Conservation (phyloP, 768 basidiomycete genomes). For the Suillus americanus region DNA sequence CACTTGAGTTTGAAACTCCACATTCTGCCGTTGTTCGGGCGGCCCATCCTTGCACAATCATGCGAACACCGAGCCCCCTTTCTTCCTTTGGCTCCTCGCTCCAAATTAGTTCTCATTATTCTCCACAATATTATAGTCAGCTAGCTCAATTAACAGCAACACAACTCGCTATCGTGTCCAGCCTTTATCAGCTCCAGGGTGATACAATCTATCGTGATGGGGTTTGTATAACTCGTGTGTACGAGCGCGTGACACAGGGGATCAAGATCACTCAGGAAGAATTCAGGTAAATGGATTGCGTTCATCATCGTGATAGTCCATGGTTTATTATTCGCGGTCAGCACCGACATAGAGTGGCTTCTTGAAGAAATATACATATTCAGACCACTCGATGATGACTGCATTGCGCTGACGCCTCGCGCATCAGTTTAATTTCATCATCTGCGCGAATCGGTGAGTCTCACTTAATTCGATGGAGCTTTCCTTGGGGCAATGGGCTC, state of each 20-base stretch:
- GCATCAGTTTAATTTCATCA: not conserved
- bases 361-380: slow-evolving; percentile 30
- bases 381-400: slow-evolving; percentile 28
- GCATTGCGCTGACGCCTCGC: slow-evolving; percentile 28
- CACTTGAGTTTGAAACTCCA: not conserved
- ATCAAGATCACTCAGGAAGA: slow-evolving; percentile 14
- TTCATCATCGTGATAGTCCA: not conserved
- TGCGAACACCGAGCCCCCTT: not conserved
- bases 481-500: not conserved
- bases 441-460: not conserved
- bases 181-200: slow-evolving; percentile 18
- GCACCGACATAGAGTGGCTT: slow-evolving; percentile 20
- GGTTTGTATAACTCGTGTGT: slow-evolving; percentile 12
- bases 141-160: slow-evolving; percentile 23
- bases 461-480: too few relatives aligned
- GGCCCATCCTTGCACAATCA: not conserved
- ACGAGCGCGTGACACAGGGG: not conserved
- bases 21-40: not conserved
- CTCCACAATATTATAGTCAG: slow-evolving; percentile 5
- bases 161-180: slow-evolving; percentile 17
- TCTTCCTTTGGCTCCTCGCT: not conserved
- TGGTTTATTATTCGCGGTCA: slow-evolving; percentile 7
- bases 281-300: slow-evolving; percentile 19
- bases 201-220: slow-evolving; percentile 15
- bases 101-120: not conserved